Conservation (phyloP, 140 eudicot species). For the Bidens hawaiensis region DNA sequence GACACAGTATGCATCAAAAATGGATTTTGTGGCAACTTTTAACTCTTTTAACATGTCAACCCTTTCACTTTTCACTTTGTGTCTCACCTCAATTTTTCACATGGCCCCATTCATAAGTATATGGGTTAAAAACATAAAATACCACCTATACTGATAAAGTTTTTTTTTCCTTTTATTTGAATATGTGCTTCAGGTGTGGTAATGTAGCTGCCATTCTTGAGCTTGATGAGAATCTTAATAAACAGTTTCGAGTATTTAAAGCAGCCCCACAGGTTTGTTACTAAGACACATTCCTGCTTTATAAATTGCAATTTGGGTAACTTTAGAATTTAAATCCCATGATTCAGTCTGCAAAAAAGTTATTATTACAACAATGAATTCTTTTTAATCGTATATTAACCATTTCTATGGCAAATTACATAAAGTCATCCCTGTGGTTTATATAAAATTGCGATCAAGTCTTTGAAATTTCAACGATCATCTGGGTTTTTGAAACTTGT, state of each 20-base stretch:
- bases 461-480: neutral
- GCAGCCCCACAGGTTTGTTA: conserved; percentile 97
- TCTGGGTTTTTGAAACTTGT: neutral
- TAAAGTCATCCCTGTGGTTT: neutral
- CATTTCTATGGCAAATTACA: neutral
- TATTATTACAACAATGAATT: neutral
- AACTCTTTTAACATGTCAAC: neutral
- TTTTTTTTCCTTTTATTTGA: no score
- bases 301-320: neutral
- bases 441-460: neutral
- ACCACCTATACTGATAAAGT: neutral
- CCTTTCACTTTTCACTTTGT: neutral
- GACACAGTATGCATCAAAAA: neutral
- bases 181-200: conserved; percentile 71
- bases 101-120: neutral
- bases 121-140: neutral
- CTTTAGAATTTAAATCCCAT: conserved; percentile 4
- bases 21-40: neutral
- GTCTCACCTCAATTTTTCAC: no score
- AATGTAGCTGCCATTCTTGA: conserved; percentile 98
- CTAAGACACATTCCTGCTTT: neutral
- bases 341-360: neutral
- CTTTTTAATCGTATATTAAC: neutral
- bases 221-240: conserved; percentile 85
- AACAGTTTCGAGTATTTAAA: conserved; percentile 82